Base-by-base conservation (phyloP, 202 grass and related monocot species). In the Schoenoplectus triqueter region DNA sequence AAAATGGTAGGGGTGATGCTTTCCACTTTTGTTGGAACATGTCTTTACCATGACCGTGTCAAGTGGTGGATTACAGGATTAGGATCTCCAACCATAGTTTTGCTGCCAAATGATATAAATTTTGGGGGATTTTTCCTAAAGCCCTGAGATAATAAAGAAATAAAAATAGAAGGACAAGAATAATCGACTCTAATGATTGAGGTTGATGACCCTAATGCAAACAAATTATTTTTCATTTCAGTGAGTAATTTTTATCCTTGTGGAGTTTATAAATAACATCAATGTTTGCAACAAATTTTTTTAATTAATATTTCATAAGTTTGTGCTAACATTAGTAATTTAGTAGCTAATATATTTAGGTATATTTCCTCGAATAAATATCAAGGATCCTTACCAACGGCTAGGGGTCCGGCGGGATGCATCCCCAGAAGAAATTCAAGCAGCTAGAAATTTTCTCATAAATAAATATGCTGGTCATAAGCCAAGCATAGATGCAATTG, bases 381-480 rank as follows among this genome's bases (percentile, higher is more conserved):
- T 99, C 42, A 99, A 92, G 75, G 96, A 99, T 88, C 96, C 93
- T 74, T 99, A 96, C 76, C 88, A 91, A 70, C 81, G 90, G 69
- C 89, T 99, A 57, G 96, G 96, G 46, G 88, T 99, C 86, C 93
- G 93, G 82, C 89, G 15, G 59, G 96, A 99, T 86, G 96, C 96
- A 85, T 99, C 96, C 73, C 90, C 90, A 90, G 96, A 99, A 92
- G 93, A 99, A 94, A 99, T 99, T 80, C 96, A 91, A 91, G 93
- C 93, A 86, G 91, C 93, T 48, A 91, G 96, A 85, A 99, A 88
- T 68, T 99, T 90, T 92, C 76, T 96, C 15, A 92, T 92, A 86
- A 93, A 90, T 79, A 94, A 96, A 85, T 94, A 99, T 87, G 86
- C 87, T 67, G 88, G 90, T 39, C 93, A 99, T 63, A 92, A 99